These are phyloP conservation scores for Desmodesmus armatus DNA, from an alignment of 139 green algal species.

Conservation along the genomic window DNA sequence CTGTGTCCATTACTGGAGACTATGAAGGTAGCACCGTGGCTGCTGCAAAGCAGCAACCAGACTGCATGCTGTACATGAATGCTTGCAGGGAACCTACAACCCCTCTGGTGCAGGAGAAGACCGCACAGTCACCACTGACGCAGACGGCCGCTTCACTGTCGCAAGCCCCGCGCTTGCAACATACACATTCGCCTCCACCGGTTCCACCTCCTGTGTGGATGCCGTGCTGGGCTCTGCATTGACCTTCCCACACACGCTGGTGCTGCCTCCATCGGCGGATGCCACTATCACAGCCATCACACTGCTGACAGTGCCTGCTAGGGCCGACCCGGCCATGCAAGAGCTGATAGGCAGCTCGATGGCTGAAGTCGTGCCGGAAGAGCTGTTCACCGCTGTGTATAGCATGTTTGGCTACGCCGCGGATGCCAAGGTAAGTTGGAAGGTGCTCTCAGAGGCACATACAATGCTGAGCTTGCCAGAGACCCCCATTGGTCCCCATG, in stretches of 20 bases:
- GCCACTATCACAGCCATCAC: slow-evolving; percentile 33
- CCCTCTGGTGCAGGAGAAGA: too few relatives aligned
- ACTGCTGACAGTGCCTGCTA: slow-evolving; percentile 38
- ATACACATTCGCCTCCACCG: slow-evolving; percentile 8
- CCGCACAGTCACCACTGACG: too few relatives aligned
- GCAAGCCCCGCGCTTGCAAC: not conserved
- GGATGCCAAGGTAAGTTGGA: not conserved
- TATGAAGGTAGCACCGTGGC: too few relatives aligned
- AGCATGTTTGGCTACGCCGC: slow-evolving; percentile 33
- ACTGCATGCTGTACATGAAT: too few relatives aligned
- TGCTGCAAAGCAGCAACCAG: too few relatives aligned
- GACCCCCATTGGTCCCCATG: not conserved
- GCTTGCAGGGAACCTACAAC: too few relatives aligned
- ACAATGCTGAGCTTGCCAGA: too few relatives aligned
- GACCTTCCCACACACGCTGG: not conserved
- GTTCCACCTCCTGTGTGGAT: not conserved
- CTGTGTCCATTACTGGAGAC: too few relatives aligned
- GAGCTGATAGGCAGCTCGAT: not conserved
- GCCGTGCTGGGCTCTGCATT: not conserved
- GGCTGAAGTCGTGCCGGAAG: not conserved
- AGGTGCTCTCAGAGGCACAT: not conserved
- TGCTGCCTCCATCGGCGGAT: not conserved
- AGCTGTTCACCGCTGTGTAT: slow-evolving; percentile 16
- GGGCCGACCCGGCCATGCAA: not conserved
- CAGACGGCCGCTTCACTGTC: not conserved